A percentile compares a stretch with the other conserved stretches of the same genome.
Evolutionary conservation across 2,329 filamentous ascomycete species (phyloP).

Genomic region (Didymella lethalis): DNA sequence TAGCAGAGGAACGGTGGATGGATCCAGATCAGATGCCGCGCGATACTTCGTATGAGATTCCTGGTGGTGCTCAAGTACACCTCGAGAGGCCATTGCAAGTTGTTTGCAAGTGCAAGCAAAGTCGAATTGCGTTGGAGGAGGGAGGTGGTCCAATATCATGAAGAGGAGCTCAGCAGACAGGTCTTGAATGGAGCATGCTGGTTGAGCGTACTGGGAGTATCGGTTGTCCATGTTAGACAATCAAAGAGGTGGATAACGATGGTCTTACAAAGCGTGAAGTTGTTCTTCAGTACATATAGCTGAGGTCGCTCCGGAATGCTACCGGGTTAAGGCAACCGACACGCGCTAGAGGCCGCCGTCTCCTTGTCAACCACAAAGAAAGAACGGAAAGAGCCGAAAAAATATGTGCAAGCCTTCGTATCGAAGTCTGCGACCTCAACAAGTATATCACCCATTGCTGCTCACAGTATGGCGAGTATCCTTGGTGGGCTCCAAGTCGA

Average conservation of each 20-base stretch:
- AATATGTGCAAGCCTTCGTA: neutral
- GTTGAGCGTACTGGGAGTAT: neutral
- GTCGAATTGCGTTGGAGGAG: neutral
- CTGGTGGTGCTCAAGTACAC: neutral
- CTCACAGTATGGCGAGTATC: neutral
- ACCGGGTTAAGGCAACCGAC: neutral
- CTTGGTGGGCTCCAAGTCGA: neutral
- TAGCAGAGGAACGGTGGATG: conserved; percentile 13
- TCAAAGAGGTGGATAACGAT: neutral
- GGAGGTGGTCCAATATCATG: neutral
- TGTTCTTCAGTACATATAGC: neutral
- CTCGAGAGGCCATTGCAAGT: neutral
- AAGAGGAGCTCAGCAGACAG: neutral
- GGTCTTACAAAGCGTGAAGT: neutral
- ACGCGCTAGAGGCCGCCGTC: neutral
- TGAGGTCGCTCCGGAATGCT: neutral
- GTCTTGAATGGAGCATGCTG: neutral
- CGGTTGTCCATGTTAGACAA: neutral
- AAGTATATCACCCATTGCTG: neutral
- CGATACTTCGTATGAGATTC: neutral
- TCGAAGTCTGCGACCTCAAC: neutral
- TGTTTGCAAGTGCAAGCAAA: neutral
- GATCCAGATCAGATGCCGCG: conserved; percentile 3
- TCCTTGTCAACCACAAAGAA: neutral
- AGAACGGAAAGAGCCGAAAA: neutral